Evolutionary conservation across 176 grass and related monocot species (phyloP).

Genomic region (Saccharum officinarum): DNA sequence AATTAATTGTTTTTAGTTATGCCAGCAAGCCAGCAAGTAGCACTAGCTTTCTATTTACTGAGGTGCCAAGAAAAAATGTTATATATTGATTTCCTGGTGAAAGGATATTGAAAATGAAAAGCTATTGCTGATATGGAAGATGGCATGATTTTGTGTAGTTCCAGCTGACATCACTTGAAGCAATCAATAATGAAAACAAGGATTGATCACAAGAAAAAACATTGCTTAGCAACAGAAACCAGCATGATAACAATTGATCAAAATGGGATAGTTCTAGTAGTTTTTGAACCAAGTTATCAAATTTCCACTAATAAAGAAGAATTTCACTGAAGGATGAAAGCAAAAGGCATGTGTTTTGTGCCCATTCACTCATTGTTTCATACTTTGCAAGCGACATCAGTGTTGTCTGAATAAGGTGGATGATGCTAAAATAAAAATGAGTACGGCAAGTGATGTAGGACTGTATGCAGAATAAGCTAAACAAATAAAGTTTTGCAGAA

Average conservation of each 20-base stretch:
- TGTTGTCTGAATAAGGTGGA: neutral
- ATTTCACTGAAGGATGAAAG: neutral
- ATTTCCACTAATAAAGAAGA: slow-evolving; percentile 12
- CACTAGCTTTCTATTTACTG: neutral
- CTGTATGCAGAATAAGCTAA: slow-evolving; percentile 12
- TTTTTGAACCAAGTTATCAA: neutral
- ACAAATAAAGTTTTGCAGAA: neutral
- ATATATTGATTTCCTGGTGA: neutral
- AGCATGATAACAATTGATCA: neutral
- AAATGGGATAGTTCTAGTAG: neutral
- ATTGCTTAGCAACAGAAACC: neutral
- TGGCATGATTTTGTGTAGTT: neutral
- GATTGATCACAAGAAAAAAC: neutral
- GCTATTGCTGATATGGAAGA: neutral
- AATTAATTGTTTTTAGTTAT: neutral
- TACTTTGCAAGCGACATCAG: neutral
- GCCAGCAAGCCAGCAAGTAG: neutral
- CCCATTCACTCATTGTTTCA: neutral
- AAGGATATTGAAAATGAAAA: neutral
- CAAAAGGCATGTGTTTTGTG: neutral
- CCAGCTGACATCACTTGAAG: slow-evolving; percentile 19
- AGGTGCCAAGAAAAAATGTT: neutral
- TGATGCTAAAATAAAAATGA: slow-evolving; percentile 22
- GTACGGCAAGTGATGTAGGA: neutral
- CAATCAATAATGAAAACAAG: neutral